Base-by-base conservation (phyloP, 495 filamentous ascomycete species). In the Penicillium goetzii region DNA sequence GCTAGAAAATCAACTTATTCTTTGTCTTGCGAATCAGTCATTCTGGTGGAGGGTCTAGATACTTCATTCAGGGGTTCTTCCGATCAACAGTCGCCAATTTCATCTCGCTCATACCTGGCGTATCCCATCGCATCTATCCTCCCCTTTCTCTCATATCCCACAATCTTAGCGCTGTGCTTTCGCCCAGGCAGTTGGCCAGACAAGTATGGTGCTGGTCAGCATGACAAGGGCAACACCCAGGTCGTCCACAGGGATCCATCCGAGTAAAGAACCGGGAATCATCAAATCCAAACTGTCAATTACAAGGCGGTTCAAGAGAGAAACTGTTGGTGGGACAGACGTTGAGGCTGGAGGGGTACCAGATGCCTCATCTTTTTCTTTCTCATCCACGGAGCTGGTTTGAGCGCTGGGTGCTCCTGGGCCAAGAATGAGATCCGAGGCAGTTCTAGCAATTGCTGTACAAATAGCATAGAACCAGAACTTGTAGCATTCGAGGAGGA, bases 401-500 rank as follows among this genome's bases (percentile, higher is more conserved):
- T 12, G 6, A 10, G 21, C 21, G 12, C 25, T 51, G 6, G 47
- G 55, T 11, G 8, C 23, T 14, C 4, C 25, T 8, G 59, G 45
- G 30, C 56, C 32, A 60, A 52, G 26, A 2, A 63, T 14, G n/a
- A 67, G 60, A 47, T 43, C 41, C 38, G 28, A 50, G 47, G 26
- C 40, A 12, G 50, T 63, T 45, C 50, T 54, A 15, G 50, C 30
- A 36, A 67, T 38, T 23, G 60, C 43, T 36, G 60, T 55, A 32
- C 60, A 63, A 17, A 67, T 60, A 15, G 56, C 64, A 36, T 67
- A 67, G 56, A 67, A 67, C 64, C 64, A 63, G 56, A 67, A 60
- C 56, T 67, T 67, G 64, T 67, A 59, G 11, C 60, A 36, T 63
- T 67, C 60, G 8, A 63, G 36, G 15, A 67, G 45, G 30, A 67